A percentile compares a stretch with the other conserved stretches of the same genome.
Conservation (phyloP, 1,284 basidiomycete genomes). For the Tilletia caries region DNA sequence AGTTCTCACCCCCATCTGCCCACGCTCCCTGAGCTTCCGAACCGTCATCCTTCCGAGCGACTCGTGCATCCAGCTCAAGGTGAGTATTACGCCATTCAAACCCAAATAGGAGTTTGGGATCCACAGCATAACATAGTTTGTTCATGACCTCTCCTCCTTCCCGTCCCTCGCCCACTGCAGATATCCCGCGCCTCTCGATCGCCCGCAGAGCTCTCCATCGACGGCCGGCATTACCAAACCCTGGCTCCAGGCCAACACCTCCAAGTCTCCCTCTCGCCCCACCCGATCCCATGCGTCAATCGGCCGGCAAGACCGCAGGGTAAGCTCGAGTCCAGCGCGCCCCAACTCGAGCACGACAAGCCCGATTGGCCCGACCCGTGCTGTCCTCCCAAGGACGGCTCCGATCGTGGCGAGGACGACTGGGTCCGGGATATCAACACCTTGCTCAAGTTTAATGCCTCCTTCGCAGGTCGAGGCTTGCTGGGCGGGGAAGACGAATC, state of each 20-base stretch:
- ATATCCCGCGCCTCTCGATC: constrained; percentile 80
- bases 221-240: constrained; percentile 77
- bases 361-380: not conserved
- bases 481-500: constrained; percentile 16
- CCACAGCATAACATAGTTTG: no score
- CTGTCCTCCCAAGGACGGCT: not conserved
- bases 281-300: constrained; percentile 75
- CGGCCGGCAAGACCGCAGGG: constrained; percentile 13
- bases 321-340: not conserved
- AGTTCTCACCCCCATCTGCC: constrained; percentile 89
- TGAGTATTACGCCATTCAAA: constrained; percentile 56
- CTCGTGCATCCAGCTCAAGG: constrained; percentile 74
- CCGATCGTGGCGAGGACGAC: constrained; percentile 72
- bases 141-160: no score
- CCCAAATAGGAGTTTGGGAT: not conserved
- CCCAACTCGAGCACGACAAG: not conserved
- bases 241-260: constrained; percentile 80
- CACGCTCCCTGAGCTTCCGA: constrained; percentile 84
- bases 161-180: constrained; percentile 56
- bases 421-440: constrained; percentile 93
- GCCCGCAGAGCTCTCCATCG: constrained; percentile 84
- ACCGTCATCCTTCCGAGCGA: constrained; percentile 83
- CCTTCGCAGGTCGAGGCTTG: constrained; percentile 43
- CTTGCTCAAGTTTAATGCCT: constrained; percentile 53
- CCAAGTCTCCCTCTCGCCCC: constrained; percentile 76